phyloP scores from a whole-genome alignment of 2,329 filamentous ascomycete genomes.

The Monilinia aucupariae region DNA sequence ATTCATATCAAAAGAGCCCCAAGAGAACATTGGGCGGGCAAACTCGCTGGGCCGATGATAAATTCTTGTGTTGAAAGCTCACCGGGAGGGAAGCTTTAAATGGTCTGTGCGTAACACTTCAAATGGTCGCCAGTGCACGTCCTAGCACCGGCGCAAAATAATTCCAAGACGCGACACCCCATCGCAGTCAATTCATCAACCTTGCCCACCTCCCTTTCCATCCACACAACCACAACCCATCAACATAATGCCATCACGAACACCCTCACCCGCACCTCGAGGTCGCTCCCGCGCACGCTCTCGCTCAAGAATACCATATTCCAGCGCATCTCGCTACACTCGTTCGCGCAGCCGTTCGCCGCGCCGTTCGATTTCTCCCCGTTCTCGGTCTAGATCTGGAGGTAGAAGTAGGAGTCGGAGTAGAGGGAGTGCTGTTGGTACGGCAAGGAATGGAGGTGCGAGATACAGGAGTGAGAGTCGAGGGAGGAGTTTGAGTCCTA shows the following conservation, averaged over 20 bases:
- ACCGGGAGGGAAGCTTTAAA: too few species aligned
- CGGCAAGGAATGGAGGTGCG: not conserved
- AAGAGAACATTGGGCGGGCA: not conserved
- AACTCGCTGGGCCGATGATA: too few species aligned
- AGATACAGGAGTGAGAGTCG: slow-evolving; percentile 29
- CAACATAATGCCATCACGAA: slow-evolving; percentile 27
- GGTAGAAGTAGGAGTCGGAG: slow-evolving; percentile 29
- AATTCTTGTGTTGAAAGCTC: too few species aligned
- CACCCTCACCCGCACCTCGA: slow-evolving; percentile 25
- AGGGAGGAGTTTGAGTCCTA: slow-evolving; percentile 35
- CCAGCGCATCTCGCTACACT: slow-evolving; percentile 26
- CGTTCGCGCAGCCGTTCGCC: slow-evolving; percentile 28
- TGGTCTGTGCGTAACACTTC: too few species aligned
- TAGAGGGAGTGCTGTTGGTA: not conserved
- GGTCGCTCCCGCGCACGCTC: slow-evolving; percentile 26
- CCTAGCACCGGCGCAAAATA: slow-evolving; percentile 10
- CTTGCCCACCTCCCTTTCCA: not conserved
- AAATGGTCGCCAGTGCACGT: not conserved
- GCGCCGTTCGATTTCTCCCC: slow-evolving; percentile 32
- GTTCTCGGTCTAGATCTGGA: slow-evolving; percentile 30
- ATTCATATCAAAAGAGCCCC: not conserved
- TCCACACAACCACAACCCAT: not conserved
- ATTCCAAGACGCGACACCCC: slow-evolving; percentile 12
- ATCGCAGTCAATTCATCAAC: slow-evolving; percentile 10
- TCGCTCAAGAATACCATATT: slow-evolving; percentile 32